Evolutionary conservation across 352 stramenopile species (phyloP).

Genomic region (Globisporangium cystogenes): DNA sequence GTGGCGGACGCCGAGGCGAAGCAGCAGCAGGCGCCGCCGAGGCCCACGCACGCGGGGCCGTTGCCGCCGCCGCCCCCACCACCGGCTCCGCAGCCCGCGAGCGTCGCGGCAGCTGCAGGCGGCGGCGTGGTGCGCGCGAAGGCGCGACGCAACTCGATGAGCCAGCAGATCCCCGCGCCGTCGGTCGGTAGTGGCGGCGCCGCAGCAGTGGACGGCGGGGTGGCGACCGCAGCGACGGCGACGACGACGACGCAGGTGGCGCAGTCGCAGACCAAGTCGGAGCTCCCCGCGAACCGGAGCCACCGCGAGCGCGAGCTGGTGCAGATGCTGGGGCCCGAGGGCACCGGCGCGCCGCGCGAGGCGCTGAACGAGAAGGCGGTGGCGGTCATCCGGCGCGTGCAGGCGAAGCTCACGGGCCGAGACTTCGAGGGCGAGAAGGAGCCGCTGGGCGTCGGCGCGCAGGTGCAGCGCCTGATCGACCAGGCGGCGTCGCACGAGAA

Average conservation of each 20-base stretch:
- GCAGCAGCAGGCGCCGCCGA: not conserved
- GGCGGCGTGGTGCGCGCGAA: slow-evolving; percentile 20
- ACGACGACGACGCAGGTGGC: slow-evolving; percentile 30
- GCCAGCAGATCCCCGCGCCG: slow-evolving; percentile 10
- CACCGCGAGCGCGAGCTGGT: slow-evolving; percentile 81
- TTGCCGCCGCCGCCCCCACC: slow-evolving; percentile 16
- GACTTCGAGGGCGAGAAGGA: slow-evolving; percentile 92
- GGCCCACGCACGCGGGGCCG: not conserved
- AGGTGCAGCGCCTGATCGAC: slow-evolving; percentile 96
- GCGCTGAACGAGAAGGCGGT: slow-evolving; percentile 95
- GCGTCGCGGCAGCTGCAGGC: not conserved
- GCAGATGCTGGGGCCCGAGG: slow-evolving; percentile 73
- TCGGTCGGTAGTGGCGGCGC: not conserved
- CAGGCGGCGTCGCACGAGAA: slow-evolving; percentile 99
- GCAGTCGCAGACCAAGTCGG: slow-evolving; percentile 46
- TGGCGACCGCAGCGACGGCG: slow-evolving; percentile 8
- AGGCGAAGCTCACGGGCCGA: slow-evolving; percentile 98
- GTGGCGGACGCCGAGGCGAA: slow-evolving; percentile 5
- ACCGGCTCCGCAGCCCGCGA: slow-evolving; percentile 5
- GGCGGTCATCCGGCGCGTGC: slow-evolving; percentile 96
- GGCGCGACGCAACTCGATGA: slow-evolving; percentile 25
- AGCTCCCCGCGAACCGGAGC: slow-evolving; percentile 68
- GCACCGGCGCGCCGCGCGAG: slow-evolving; percentile 69
- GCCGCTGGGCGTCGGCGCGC: slow-evolving; percentile 67
- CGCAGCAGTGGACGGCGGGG: not conserved